phyloP scores from a whole-genome alignment of 1,284 basidiomycete species.

The Malassezia pachydermatis region DNA sequence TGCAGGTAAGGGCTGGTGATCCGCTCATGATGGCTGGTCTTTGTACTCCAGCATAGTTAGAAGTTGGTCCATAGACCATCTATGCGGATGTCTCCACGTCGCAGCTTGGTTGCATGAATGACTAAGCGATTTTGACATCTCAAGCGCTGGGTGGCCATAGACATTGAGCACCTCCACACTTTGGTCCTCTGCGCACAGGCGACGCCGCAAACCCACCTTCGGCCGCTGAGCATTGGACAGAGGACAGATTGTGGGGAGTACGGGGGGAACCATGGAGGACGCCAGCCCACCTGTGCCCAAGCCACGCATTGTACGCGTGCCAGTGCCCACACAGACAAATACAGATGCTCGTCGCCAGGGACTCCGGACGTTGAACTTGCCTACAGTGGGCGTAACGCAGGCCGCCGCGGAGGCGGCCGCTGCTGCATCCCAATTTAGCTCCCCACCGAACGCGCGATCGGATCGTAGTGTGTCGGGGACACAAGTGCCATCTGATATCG shows the following conservation, averaged over 20 bases:
- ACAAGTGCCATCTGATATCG: conserved; percentile 53
- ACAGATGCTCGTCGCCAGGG: conserved; percentile 6
- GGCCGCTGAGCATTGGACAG: too few species aligned
- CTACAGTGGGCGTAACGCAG: conserved; percentile 32
- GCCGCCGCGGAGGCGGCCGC: conserved; percentile 36
- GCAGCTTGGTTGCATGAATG: too few species aligned
- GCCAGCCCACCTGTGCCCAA: not conserved
- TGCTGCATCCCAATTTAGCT: conserved; percentile 18
- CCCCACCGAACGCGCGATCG: not conserved
- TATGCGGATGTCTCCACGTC: too few species aligned
- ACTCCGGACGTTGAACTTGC: conserved; percentile 34
- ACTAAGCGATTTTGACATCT: too few species aligned
- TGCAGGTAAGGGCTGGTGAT: not conserved
- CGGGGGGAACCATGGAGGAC: too few species aligned
- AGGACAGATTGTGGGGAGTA: too few species aligned
- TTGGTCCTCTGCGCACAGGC: too few species aligned
- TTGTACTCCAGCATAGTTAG: not conserved
- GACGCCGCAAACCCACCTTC: too few species aligned
- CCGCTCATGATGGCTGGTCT: not conserved
- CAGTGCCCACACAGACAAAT: not conserved
- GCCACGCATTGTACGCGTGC: not conserved
- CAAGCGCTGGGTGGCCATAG: too few species aligned
- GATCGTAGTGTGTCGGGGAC: not conserved
- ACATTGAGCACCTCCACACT: too few species aligned
- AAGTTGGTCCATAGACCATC: too few species aligned